Evolutionary conservation across 768 basidiomycete species (phyloP).

Genomic region (Antrodiella citrinella): DNA sequence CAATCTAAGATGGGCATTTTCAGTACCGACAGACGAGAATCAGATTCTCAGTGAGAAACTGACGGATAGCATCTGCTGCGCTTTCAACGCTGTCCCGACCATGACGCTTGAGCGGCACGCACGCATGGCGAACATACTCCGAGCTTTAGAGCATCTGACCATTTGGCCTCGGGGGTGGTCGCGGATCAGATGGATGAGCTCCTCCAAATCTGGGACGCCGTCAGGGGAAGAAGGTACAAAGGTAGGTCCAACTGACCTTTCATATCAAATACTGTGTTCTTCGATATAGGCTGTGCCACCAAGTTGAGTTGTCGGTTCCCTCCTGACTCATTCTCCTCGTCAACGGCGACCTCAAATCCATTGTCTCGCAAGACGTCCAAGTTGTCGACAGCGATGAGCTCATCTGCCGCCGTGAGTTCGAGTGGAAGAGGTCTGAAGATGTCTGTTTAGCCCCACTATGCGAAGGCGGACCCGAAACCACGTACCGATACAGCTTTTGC

Average conservation of each 20-base stretch:
- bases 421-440: slow-evolving; percentile 60
- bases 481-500: slow-evolving; percentile 76
- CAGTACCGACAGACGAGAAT: slow-evolving; percentile 1
- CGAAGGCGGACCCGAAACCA: slow-evolving; percentile 5
- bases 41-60: slow-evolving; percentile 17
- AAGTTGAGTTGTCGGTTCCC: slow-evolving; percentile 47
- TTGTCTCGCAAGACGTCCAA: slow-evolving; percentile 75
- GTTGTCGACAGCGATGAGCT: slow-evolving; percentile 82
- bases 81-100: slow-evolving; percentile 81
- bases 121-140: slow-evolving; percentile 93
- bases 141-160: slow-evolving; percentile 88
- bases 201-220: slow-evolving; percentile 68
- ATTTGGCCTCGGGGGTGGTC: slow-evolving; percentile 72
- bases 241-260: slow-evolving; percentile 47
- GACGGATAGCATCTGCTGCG: slow-evolving; percentile 69
- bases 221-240: neutral
- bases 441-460: neutral
- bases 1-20: slow-evolving; percentile 36
- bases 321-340: slow-evolving; percentile 23
- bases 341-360: slow-evolving; percentile 76
- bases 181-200: slow-evolving; percentile 79
- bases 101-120: slow-evolving; percentile 96
- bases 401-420: slow-evolving; percentile 85
- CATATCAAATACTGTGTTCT: slow-evolving; percentile 81
- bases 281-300: slow-evolving; percentile 83